A percentile compares a stretch with the other conserved stretches of the same genome.
These are phyloP conservation scores for Cynanchum wilfordii DNA, from an alignment of 257 asterid species.

Conservation along the genomic window DNA sequence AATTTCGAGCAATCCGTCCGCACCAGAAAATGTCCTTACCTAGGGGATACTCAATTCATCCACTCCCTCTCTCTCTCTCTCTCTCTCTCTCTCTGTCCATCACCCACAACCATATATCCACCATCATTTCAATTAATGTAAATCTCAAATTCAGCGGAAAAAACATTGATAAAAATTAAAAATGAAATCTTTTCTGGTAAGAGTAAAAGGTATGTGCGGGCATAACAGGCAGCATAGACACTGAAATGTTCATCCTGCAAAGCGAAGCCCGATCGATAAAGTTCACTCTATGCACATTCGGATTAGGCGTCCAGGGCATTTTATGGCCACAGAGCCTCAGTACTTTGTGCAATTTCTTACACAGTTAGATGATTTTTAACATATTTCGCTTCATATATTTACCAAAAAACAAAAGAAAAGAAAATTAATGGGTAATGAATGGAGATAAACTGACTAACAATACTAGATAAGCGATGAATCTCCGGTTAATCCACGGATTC, in stretches of 20 bases:
- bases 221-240: conserved; percentile 15
- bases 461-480: neutral
- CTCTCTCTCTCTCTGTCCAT: too few relatives aligned
- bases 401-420: neutral
- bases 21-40: too few relatives aligned
- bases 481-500: neutral
- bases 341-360: conserved; percentile 4
- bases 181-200: neutral
- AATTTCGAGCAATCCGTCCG: too few relatives aligned
- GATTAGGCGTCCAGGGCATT: conserved; percentile 8
- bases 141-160: neutral
- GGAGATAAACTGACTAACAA: neutral
- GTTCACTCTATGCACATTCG: neutral
- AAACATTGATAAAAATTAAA: too few relatives aligned
- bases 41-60: too few relatives aligned
- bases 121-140: neutral
- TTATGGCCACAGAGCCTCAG: neutral
- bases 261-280: conserved; percentile 4
- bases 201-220: neutral
- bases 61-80: too few relatives aligned
- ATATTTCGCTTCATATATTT: neutral
- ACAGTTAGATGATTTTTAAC: neutral
- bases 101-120: too few relatives aligned
- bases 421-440: neutral
- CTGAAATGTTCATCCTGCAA: conserved; percentile 2